Conservation (phyloP, 1,284 basidiomycete species). For the Inonotus obliquus region DNA sequence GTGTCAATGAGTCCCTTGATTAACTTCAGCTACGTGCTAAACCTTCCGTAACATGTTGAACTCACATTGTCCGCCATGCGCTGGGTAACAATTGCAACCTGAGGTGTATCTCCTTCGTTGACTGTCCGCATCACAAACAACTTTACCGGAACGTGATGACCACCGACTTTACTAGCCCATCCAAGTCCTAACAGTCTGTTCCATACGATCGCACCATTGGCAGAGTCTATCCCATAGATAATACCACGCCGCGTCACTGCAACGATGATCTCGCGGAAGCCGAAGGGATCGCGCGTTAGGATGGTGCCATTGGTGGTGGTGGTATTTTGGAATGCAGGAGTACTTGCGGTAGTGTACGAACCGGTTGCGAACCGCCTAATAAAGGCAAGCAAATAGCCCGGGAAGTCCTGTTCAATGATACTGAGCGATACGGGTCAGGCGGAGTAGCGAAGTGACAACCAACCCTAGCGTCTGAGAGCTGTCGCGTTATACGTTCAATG, state of each 20-base stretch:
- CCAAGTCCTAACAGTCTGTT: conserved; percentile 63
- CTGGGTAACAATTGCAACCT: conserved; percentile 59
- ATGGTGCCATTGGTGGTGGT: conserved; percentile 20
- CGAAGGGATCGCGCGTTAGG: conserved; percentile 75
- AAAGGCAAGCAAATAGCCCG: conserved; percentile 66
- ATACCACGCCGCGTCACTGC: conserved; percentile 71
- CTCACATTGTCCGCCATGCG: conserved; percentile 57
- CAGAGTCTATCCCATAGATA: conserved; percentile 79
- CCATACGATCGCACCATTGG: conserved; percentile 76
- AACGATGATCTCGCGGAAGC: conserved; percentile 83
- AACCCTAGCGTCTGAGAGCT: conserved; percentile 63
- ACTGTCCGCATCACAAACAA: conserved; percentile 51
- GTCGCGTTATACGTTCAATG: conserved; percentile 50
- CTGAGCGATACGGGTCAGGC: not conserved
- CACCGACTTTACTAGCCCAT: conserved; percentile 54
- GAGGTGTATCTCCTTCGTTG: conserved; percentile 43
- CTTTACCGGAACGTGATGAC: conserved; percentile 50
- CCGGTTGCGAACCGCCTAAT: conserved; percentile 69
- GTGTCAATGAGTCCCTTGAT: conserved; percentile 56
- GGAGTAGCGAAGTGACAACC: conserved; percentile 3
- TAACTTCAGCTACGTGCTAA: conserved; percentile 6
- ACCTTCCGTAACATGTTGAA: conserved; percentile 15
- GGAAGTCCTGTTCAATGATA: conserved; percentile 52
- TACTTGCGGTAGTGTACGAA: conserved; percentile 52
- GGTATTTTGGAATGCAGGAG: conserved; percentile 27